phyloP scores from a whole-genome alignment of 176 grass and related monocot species.

The Carex cristatella region DNA sequence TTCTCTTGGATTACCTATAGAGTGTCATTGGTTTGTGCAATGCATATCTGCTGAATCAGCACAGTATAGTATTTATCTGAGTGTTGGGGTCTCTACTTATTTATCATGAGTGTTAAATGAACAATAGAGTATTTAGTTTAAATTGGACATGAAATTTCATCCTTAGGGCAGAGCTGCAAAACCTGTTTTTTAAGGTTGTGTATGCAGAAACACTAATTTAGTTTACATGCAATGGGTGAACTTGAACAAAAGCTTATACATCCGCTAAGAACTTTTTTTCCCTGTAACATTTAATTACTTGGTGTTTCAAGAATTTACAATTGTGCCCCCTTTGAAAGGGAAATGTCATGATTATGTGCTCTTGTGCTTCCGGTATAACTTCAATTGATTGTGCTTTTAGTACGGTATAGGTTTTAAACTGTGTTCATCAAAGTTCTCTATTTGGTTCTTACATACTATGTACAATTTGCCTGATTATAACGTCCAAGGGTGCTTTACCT shows the following conservation, averaged over 20 bases:
- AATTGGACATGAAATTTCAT: neutral
- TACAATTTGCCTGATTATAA: neutral
- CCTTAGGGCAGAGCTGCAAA: neutral
- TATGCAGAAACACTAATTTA: neutral
- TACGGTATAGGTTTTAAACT: neutral
- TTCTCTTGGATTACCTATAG: neutral
- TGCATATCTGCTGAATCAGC: neutral
- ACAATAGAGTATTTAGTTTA: neutral
- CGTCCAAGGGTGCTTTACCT: too few relatives aligned
- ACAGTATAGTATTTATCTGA: neutral
- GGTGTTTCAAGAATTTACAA: slow-evolving; percentile 1
- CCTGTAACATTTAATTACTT: neutral
- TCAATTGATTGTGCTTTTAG: neutral
- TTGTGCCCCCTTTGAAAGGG: neutral
- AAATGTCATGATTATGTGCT: neutral
- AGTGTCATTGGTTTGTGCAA: neutral
- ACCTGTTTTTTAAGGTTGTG: neutral
- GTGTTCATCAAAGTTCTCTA: neutral
- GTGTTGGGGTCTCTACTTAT: neutral
- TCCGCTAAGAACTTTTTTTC: neutral
- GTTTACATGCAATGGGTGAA: neutral
- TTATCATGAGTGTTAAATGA: neutral
- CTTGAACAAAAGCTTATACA: neutral
- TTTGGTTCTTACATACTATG: neutral
- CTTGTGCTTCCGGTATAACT: neutral